Base-by-base conservation (phyloP, 75 land plant species). In the Azolla pinnata region DNA sequence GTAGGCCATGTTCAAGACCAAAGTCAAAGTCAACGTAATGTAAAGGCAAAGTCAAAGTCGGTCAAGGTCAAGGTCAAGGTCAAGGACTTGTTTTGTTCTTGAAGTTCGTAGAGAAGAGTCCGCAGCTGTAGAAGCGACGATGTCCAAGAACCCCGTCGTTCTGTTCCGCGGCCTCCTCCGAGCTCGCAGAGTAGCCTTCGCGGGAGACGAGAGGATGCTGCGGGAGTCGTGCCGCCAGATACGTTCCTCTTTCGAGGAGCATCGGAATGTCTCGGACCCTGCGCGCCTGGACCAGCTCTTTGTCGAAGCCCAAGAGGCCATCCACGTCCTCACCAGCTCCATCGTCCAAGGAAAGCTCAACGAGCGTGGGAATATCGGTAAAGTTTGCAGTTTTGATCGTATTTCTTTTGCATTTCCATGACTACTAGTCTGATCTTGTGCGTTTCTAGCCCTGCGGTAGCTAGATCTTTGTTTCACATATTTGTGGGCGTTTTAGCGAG, bases 281-380 rank as follows among this genome's bases (percentile, higher is more conserved):
- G 7, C 75, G 9, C 74, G 82, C 56, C 65, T 88, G 31, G 51
- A 54, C 19, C 31, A 61, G 9, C 78, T 76, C 27, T 62, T 85
- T 4, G 76, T 66, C 0, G 72, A 82, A 18, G 93, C 83, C 9
- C 72, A 65, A 5, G 89, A 88, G 56, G 85, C 88, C 2, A 59
- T 75, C 7, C 63, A 79, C 16, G 82, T 85, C 66, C 74, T 84
- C 62, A 51, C 68, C 60, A 71, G 62, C 59, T 82, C 75, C 77
- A 75, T 87, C 64, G 92, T 87, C 38, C 92, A 87, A 35, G 92
- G 84, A 65, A 78, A 77, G 64, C 82, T 75, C 60, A 87, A 70
- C 63, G 64, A 62, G 9, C 66, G 71, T n/a, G 89, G 89, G 50
- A 74, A 70, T 9, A 82, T 67, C 66, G 85, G 89, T 81, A 63